phyloP scores from a whole-genome alignment of 495 filamentous ascomycete species.

The Xylaria cubensis region DNA sequence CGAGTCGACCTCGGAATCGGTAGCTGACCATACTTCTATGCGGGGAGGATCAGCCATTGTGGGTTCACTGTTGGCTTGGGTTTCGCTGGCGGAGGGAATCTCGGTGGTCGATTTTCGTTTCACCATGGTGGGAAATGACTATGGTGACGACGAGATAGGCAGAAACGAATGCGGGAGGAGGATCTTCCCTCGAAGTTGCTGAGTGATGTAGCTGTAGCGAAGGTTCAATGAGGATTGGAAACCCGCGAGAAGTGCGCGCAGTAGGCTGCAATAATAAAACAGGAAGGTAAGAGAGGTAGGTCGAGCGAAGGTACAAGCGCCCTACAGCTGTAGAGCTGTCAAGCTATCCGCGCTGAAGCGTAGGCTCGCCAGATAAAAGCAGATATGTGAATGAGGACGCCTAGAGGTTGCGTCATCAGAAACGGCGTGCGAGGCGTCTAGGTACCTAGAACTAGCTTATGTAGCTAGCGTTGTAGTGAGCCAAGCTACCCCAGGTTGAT shows the following conservation, averaged over 20 bases:
- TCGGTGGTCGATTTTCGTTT: constrained; percentile 51
- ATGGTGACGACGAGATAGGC: background rate
- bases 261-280: background rate
- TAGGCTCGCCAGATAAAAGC: constrained; percentile 1
- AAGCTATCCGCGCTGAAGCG: background rate
- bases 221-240: background rate
- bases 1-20: constrained; percentile 42
- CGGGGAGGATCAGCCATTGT: constrained; percentile 38
- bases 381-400: background rate
- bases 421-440: background rate
- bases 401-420: constrained; percentile 28
- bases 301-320: constrained; percentile 5
- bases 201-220: background rate
- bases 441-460: constrained; percentile 8
- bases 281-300: background rate
- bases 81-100: constrained; percentile 24
- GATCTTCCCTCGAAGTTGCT: background rate
- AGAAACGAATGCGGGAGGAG: background rate
- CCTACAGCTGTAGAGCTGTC: background rate
- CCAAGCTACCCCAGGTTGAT: constrained; percentile 13
- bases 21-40: constrained; percentile 43
- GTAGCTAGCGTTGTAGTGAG: constrained; percentile 1
- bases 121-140: constrained; percentile 38
- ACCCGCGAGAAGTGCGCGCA: background rate
- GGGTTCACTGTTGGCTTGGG: constrained; percentile 36